Evolutionary conservation across 2,329 filamentous ascomycete genomes (phyloP).

Genomic region (Aspergillus floridensis): DNA sequence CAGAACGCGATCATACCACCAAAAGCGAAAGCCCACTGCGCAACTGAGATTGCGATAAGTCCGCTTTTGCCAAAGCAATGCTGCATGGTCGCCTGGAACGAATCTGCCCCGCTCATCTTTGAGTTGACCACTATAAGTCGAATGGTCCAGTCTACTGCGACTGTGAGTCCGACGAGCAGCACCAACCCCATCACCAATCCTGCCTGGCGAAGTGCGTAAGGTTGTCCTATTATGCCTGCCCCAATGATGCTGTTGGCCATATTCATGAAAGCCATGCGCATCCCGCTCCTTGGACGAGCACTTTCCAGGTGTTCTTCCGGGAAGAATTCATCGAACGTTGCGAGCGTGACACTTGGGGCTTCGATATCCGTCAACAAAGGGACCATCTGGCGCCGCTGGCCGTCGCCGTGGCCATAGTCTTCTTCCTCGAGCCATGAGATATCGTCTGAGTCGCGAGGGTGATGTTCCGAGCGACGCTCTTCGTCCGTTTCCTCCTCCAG

Average conservation of each 20-base stretch:
- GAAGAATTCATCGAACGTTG: slow-evolving; percentile 56
- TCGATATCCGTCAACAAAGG: slow-evolving; percentile 81
- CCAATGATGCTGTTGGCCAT: slow-evolving; percentile 99
- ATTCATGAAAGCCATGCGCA: slow-evolving; percentile 94
- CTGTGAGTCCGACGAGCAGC: slow-evolving; percentile 73
- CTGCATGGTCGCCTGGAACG: slow-evolving; percentile 93
- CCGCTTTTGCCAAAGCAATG: slow-evolving; percentile 89
- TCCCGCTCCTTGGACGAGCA: slow-evolving; percentile 75
- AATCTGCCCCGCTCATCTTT: slow-evolving; percentile 89
- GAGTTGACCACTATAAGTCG: slow-evolving; percentile 95
- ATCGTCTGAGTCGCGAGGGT: slow-evolving; percentile 28
- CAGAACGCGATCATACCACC: slow-evolving; percentile 98
- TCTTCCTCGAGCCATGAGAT: slow-evolving; percentile 56
- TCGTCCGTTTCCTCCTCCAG: slow-evolving; percentile 34
- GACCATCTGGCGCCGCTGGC: slow-evolving; percentile 48
- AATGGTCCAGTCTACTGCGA: slow-evolving; percentile 96
- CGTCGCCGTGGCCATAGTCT: slow-evolving; percentile 55
- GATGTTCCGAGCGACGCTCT: slow-evolving; percentile 33
- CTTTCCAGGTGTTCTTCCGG: slow-evolving; percentile 59
- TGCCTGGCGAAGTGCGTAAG: slow-evolving; percentile 92
- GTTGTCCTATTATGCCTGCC: slow-evolving; percentile 74
- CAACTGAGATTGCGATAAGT: slow-evolving; percentile 82
- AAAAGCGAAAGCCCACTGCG: slow-evolving; percentile 98
- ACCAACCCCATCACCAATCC: slow-evolving; percentile 77
- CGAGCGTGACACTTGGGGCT: slow-evolving; percentile 74